Percentiles rank a stretch among this genome's conserved stretches.
phyloP scores from a whole-genome alignment of 768 basidiomycete genomes.

The Paxillus involutus region DNA sequence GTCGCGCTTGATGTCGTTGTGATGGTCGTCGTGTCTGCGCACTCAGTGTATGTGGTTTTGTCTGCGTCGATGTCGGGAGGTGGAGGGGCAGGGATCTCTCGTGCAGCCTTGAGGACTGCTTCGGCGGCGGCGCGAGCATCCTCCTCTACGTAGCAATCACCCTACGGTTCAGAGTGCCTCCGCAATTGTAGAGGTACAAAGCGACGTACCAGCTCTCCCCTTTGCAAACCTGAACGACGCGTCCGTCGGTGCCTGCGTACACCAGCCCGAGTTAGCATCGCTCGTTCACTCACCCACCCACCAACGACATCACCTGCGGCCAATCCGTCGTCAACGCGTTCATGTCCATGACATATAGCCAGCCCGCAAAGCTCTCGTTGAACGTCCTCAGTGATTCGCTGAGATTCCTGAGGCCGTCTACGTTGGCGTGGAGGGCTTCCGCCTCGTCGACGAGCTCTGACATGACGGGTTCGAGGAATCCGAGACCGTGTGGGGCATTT shows the following conservation, averaged over 20 bases:
- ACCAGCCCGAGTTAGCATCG: neutral
- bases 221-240: conserved; percentile 59
- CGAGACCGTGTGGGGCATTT: conserved; percentile 80
- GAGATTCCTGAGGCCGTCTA: conserved; percentile 68
- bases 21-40: conserved; percentile 25
- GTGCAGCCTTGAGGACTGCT: conserved; percentile 46
- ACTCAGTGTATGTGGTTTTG: conserved; percentile 30
- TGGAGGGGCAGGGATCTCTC: conserved; percentile 27
- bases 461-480: conserved; percentile 82
- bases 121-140: conserved; percentile 53
- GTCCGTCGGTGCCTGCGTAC: conserved; percentile 54
- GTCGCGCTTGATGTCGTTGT: conserved; percentile 35
- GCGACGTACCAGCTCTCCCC: conserved; percentile 54
- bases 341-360: conserved; percentile 92
- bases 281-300: neutral
- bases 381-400: conserved; percentile 78
- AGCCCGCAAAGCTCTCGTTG: conserved; percentile 93
- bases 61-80: conserved; percentile 25
- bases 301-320: conserved; percentile 60
- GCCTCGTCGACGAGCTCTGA: conserved; percentile 88
- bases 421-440: conserved; percentile 73
- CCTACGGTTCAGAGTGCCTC: neutral
- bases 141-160: conserved; percentile 44
- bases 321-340: conserved; percentile 93
- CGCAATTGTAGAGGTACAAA: neutral